Evolutionary conservation across 1,284 basidiomycete genomes (phyloP).

Genomic region (Fomitopsis schrenkii): DNA sequence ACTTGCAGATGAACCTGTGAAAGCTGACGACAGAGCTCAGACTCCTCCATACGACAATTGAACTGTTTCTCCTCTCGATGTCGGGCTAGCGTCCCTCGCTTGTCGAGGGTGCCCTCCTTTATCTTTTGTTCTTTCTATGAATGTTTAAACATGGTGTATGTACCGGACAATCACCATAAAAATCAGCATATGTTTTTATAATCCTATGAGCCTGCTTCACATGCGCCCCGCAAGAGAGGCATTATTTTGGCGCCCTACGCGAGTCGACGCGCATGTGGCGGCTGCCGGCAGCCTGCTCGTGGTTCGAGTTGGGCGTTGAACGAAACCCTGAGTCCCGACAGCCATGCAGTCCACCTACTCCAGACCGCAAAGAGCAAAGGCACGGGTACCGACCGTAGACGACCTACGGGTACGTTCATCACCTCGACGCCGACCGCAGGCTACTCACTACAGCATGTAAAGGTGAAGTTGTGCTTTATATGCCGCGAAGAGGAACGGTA

Average conservation of each 20-base stretch:
- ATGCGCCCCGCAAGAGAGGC: too few relatives aligned
- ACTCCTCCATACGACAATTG: conserved; percentile 45
- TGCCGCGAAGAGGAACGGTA: conserved; percentile 68
- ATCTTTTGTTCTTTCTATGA: not conserved
- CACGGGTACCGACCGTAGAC: conserved; percentile 27
- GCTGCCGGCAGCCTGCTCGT: not conserved
- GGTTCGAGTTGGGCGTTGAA: not conserved
- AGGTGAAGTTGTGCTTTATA: conserved; percentile 77
- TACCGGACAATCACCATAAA: conserved; percentile 2
- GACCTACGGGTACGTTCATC: conserved; percentile 38
- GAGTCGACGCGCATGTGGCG: not conserved
- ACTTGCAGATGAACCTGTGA: conserved; percentile 39
- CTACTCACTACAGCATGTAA: not conserved
- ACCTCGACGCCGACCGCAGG: not conserved
- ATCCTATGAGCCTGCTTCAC: not conserved
- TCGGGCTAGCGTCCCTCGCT: not conserved
- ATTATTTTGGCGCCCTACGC: not conserved
- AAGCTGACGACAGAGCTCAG: conserved; percentile 46
- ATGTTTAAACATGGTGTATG: conserved; percentile 1
- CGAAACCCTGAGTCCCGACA: not conserved
- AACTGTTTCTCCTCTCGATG: not conserved
- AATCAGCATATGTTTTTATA: not conserved
- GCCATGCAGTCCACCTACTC: conserved; percentile 1
- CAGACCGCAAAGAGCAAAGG: not conserved
- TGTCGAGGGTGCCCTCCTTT: not conserved